phyloP scores from a whole-genome alignment of 106 monocot species.

The Triglochin maritima region DNA sequence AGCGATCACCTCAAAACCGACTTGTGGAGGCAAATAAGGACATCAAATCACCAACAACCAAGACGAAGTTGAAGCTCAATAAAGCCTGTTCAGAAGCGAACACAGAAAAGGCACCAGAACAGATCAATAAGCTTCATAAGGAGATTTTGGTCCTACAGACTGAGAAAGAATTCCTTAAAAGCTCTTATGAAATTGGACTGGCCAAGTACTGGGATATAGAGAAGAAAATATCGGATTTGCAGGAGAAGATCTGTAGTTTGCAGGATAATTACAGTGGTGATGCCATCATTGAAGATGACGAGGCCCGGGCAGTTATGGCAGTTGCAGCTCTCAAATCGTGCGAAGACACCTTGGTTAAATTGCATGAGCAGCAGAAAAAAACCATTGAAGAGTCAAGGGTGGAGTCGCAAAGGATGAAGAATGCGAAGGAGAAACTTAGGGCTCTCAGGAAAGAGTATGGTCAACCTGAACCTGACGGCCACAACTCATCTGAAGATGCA shows the following conservation, averaged over 20 bases:
- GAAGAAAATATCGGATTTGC: conserved; percentile 17
- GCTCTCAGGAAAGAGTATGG: conserved; percentile 2
- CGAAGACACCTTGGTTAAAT: conserved; percentile 7
- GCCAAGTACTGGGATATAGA: conserved; percentile 22
- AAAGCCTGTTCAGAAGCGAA: neutral
- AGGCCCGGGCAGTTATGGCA: conserved; percentile 19
- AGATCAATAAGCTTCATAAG: conserved; percentile 12
- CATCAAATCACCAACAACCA: neutral
- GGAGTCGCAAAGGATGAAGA: conserved; percentile 11
- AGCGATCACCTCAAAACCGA: neutral
- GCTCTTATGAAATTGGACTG: conserved; percentile 7
- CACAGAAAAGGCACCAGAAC: conserved; percentile 7
- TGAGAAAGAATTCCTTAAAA: conserved; percentile 19
- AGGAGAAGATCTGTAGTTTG: conserved; percentile 7
- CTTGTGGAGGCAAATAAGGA: neutral
- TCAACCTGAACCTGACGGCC: neutral
- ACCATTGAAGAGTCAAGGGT: conserved; percentile 8
- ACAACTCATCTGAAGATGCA: neutral
- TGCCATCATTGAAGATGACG: conserved; percentile 18
- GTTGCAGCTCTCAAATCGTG: conserved; percentile 18
- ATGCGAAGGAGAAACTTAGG: conserved; percentile 6
- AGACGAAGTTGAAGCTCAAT: neutral
- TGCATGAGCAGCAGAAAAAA: conserved; percentile 13
- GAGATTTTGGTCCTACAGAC: conserved; percentile 16
- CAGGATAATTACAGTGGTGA: neutral